phyloP scores from a whole-genome alignment of 2,329 filamentous ascomycete genomes.

The Hypoxylon rubiginosum region DNA sequence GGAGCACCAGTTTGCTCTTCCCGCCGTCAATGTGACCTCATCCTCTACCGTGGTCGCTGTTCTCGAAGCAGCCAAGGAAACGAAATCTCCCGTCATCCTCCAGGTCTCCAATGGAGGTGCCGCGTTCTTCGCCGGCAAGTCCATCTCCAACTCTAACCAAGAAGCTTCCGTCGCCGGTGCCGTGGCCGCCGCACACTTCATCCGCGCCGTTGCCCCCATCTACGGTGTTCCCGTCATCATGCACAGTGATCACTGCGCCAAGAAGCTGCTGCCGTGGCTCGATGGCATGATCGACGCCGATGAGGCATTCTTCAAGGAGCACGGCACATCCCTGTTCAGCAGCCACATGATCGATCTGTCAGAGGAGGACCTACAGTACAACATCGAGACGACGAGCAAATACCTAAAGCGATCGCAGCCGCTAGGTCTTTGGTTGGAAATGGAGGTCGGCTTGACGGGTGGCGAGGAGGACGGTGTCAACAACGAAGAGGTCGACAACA shows the following conservation, averaged over 20 bases:
- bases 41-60: constrained; percentile 87
- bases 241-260: constrained; percentile 98
- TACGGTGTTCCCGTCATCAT: constrained; percentile 94
- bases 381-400: constrained; percentile 90
- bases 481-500: constrained; percentile 98
- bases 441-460: constrained; percentile 96
- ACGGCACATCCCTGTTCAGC: constrained; percentile 93
- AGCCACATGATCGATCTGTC: constrained; percentile 99
- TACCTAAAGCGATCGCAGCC: constrained; percentile 95
- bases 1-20: constrained; percentile 89
- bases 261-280: constrained; percentile 99
- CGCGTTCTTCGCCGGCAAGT: constrained; percentile 93
- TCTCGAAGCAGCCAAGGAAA: constrained; percentile 94
- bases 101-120: constrained; percentile 95
- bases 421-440: constrained; percentile 99
- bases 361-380: constrained; percentile 90
- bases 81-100: constrained; percentile 91
- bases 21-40: constrained; percentile 93
- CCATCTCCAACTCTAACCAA: constrained; percentile 84
- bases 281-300: constrained; percentile 96
- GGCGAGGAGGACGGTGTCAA: constrained; percentile 98
- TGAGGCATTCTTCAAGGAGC: constrained; percentile 93
- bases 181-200: constrained; percentile 92
- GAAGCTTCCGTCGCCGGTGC: constrained; percentile 89
- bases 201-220: constrained; percentile 85